Base-by-base conservation (phyloP, 352 stramenopile genomes). In the Globisporangium megalacanthum region DNA sequence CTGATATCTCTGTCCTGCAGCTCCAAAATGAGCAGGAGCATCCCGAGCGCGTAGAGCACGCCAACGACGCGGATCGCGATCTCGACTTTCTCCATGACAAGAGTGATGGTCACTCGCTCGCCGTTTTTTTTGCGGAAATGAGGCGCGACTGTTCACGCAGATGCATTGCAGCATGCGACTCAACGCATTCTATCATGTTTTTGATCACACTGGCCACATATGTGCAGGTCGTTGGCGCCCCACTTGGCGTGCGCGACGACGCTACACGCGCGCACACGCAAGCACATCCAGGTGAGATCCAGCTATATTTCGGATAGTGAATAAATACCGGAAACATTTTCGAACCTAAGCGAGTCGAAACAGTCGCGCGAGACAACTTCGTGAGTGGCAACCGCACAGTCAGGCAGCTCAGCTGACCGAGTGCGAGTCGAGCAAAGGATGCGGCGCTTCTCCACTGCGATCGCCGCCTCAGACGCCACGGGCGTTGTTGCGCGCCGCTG, bases 21-120 rank as follows among this genome's bases (percentile, higher is more conserved):
- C 41, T 62, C 54, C 25, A 87, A 36, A 49, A 90, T 70, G 58
- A 90, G 70, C 17, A 66, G 37, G 62, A 79, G 56, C 48, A 91
- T 88, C 22, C 62, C 66, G 47, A 87, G 50, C 31, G 75, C 70
- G 50, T 90, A 90, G 46, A 60, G 53, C 41, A 73, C 46, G 60
- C 74, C 73, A 6, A 88, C 62, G 53, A 86, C 58, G 54, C 76
- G 80, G 53, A 89, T 75, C 35, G 77, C 76, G 64, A 88, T 82
- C 63, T 91, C 80, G 33, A 86, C 77, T 49, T 78, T 83, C 66
- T 88, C 63, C 75, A 89, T 89, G 15, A 0, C 25, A 4, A 8
- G 48, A 39, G 46, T 35, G 20, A 19, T 37, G 4, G 11, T 47
- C 42, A 25, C 3, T n/a, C n/a, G n/a, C n/a, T n/a, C n/a, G n/a